Evolutionary conservation across 495 filamentous ascomycete genomes (phyloP).

Genomic region (Xylaria curta): DNA sequence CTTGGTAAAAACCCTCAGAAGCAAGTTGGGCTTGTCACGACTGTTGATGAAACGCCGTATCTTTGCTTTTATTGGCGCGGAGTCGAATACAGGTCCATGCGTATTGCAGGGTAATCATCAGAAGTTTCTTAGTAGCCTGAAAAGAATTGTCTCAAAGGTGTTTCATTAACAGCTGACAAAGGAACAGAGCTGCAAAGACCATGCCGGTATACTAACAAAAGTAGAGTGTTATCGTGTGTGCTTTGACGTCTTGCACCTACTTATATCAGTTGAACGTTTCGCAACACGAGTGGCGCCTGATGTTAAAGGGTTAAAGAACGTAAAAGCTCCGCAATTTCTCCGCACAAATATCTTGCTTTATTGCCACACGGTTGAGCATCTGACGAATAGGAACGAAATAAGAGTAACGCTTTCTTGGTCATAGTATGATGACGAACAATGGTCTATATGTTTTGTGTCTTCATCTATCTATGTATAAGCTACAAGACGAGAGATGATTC

Average conservation of each 20-base stretch:
- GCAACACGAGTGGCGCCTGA: neutral
- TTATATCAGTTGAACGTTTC: neutral
- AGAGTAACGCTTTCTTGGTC: neutral
- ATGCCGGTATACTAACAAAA: too few species aligned
- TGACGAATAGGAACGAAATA: neutral
- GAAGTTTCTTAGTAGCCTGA: neutral
- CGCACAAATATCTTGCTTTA: neutral
- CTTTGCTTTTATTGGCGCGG: too few species aligned
- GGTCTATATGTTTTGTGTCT: neutral
- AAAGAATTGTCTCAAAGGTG: neutral
- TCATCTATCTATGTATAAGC: neutral
- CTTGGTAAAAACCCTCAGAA: neutral
- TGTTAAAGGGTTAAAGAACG: neutral
- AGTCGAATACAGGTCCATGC: neutral
- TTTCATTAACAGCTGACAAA: too few species aligned
- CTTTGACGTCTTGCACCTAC: too few species aligned
- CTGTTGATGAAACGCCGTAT: neutral
- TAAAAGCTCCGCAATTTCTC: slow-evolving; percentile 9
- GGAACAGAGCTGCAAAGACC: too few species aligned
- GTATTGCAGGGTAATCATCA: neutral
- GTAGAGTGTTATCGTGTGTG: too few species aligned
- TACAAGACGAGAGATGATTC: neutral
- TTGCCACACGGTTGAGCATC: neutral
- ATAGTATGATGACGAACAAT: neutral
- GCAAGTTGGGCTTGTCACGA: too few species aligned